These are phyloP conservation scores for Lolium rigidum DNA, from an alignment of 176 grass and related monocot species.

Conservation along the genomic window DNA sequence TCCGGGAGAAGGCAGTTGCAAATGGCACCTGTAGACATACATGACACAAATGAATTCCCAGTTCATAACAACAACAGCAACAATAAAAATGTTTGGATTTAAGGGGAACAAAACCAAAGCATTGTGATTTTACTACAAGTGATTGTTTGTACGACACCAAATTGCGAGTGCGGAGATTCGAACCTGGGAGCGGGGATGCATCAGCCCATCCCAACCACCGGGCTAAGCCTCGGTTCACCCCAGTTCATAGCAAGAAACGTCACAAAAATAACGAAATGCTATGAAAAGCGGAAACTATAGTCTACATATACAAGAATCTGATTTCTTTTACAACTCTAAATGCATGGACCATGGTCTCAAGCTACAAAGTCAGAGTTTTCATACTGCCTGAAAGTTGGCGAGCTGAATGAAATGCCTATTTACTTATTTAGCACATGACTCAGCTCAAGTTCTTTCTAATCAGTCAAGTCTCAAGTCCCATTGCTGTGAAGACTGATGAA, in stretches of 20 bases:
- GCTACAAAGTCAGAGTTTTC: not conserved
- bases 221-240: too few species aligned
- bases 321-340: not conserved
- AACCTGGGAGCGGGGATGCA: too few species aligned
- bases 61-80: not conserved
- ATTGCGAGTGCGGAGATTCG: too few species aligned
- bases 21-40: conserved; percentile 64
- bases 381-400: too few species aligned
- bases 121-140: too few species aligned
- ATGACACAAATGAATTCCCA: not conserved
- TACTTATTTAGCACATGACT: too few species aligned
- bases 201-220: too few species aligned
- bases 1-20: conserved; percentile 91
- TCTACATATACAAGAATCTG: not conserved
- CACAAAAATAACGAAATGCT: not conserved
- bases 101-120: too few species aligned
- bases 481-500: conserved; percentile 11
- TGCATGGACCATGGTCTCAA: not conserved
- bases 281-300: not conserved
- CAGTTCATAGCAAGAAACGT: not conserved
- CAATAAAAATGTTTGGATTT: too few species aligned
- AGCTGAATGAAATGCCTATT: not conserved
- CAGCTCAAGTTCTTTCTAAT: not conserved
- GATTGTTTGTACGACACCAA: too few species aligned
- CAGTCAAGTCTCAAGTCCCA: not conserved